These are phyloP conservation scores for Citrullus amarus DNA, from an alignment of 306 rosid species.

Conservation along the genomic window DNA sequence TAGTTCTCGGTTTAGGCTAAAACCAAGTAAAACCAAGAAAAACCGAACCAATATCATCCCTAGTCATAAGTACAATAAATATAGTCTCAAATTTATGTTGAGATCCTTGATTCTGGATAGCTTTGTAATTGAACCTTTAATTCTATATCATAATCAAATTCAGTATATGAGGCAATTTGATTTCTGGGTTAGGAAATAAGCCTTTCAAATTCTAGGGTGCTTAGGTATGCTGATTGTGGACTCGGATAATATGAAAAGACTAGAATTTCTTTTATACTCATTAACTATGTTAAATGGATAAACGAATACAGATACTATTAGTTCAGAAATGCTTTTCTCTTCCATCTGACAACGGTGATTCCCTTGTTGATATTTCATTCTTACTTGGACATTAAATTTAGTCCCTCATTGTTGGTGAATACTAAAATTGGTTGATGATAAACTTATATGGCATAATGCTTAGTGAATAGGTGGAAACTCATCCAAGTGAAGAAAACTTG, in stretches of 20 bases:
- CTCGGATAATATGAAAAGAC: not conserved
- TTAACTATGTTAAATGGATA: not conserved
- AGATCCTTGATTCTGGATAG: not conserved
- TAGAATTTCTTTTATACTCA: not conserved
- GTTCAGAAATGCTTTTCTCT: not conserved
- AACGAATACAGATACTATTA: not conserved
- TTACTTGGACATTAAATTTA: not conserved
- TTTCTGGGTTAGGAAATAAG: not conserved
- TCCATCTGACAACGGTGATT: not conserved
- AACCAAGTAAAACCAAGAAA: too few species aligned
- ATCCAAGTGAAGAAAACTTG: not conserved
- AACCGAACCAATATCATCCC: too few species aligned
- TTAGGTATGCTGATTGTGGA: not conserved
- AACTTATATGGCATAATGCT: not conserved
- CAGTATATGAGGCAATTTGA: not conserved
- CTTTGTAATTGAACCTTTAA: not conserved
- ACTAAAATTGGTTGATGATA: not conserved
- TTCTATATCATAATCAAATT: not conserved
- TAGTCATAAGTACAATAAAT: not conserved
- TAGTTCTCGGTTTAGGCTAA: too few species aligned
- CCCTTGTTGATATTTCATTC: not conserved
- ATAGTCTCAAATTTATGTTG: not conserved
- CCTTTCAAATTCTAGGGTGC: not conserved
- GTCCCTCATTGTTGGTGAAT: not conserved
- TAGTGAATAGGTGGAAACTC: not conserved